Conservation (phyloP, 2,329 filamentous ascomycete species). For the Sporothrix mexicana region DNA sequence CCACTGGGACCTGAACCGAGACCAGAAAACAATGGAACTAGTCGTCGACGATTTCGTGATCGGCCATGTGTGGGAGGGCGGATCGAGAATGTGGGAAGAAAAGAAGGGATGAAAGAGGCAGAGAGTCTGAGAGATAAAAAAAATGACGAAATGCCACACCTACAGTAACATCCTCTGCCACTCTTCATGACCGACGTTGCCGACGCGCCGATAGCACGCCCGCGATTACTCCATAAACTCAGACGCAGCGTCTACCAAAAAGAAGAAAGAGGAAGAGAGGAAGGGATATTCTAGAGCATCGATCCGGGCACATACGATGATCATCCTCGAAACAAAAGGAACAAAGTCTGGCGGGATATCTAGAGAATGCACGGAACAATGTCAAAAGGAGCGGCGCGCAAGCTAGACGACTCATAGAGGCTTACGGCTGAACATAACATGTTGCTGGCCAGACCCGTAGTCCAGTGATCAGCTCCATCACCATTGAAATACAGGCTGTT, state of each 20-base stretch:
- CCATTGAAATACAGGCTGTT: neutral
- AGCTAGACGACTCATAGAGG: neutral
- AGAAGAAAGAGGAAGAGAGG: neutral
- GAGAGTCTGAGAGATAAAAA: too few species aligned
- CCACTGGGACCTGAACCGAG: neutral
- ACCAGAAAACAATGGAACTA: neutral
- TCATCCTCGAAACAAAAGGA: constrained; percentile 13
- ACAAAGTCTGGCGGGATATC: neutral
- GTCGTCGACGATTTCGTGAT: neutral
- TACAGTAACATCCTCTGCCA: neutral
- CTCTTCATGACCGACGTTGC: constrained; percentile 9
- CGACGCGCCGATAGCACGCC: constrained; percentile 14
- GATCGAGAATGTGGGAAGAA: constrained; percentile 8
- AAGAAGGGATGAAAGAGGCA: constrained; percentile 10
- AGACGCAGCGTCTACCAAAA: neutral
- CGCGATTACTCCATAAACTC: neutral
- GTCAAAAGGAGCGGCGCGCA: neutral
- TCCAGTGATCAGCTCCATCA: neutral
- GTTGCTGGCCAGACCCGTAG: neutral
- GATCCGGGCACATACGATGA: neutral
- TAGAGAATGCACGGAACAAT: neutral
- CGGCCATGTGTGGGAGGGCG: neutral
- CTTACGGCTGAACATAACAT: neutral
- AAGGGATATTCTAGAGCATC: constrained; percentile 2
- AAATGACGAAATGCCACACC: neutral